Base-by-base conservation (phyloP, 23 red algal genomes). In the Gracilaria domingensis region DNA sequence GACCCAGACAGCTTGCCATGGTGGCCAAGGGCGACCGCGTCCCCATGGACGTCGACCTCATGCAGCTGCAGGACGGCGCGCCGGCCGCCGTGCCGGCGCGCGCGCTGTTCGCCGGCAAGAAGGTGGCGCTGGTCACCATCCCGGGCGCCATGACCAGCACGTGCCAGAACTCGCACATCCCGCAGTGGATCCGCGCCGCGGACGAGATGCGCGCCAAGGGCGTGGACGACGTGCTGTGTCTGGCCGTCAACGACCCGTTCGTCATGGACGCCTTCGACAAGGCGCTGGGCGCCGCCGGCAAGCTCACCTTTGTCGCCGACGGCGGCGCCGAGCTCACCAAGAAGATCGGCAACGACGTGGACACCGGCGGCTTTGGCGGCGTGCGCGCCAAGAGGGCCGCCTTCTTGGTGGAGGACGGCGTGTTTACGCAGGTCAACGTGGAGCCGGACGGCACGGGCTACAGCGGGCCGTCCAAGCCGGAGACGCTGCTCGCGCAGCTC, bases 291-390 rank as follows among this genome's bases (percentile, higher is more conserved):
- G 91, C 49, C 14, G 75, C 33, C 25, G 94, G 82, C 50, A 79
- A 95, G 56, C 49, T 99, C 30, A 93, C 71, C 28, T 85, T 95
- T 65, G 44, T 99, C 26, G 87, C 79, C 76, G 97, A 99, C 73
- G 97, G 97, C 44, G 88, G 93, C 79, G 97, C 92, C n/a, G 50
- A 72, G 35, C 72, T 96, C 13, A 81, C 92, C 18, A 91, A 95
- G 56, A 45, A 55, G 59, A 65, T 96, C 28, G 97, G 91, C 49
- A 77, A 95, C 36, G 92, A 91, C 23, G 75, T 89, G 47, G 95
- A 99, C 62, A 96, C 94, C 8, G 97, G 91, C 25, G 88, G 48
- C 64, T 99, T 99, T 92, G 97, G 97, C 38, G 97, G 97, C n/a
- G 49, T 84, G 8, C 94, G 97, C 37, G 48, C 94, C 1, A 64